These are phyloP conservation scores for Blastocystis sp. DNA, from an alignment of 352 stramenopile species.

Conservation along the genomic window DNA sequence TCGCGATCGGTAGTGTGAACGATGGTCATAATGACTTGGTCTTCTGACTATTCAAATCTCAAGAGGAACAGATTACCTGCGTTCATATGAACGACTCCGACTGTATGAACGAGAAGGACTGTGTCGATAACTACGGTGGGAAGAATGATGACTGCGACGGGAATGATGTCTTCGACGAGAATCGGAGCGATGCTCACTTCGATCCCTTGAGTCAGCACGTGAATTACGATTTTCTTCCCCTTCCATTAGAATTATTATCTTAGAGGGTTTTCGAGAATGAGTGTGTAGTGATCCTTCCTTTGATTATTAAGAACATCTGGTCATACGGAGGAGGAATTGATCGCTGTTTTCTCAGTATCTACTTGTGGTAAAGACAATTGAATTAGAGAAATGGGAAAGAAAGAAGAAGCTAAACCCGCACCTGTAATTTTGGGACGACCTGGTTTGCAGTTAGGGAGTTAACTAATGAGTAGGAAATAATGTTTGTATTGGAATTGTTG, in stretches of 20 bases:
- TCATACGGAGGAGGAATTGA: neutral
- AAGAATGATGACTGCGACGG: conserved; percentile 54
- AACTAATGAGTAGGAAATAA: conserved; percentile 76
- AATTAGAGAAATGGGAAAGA: conserved; percentile 70
- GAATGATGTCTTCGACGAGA: conserved; percentile 53
- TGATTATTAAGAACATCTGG: conserved; percentile 10
- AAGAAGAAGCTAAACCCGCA: conserved; percentile 74
- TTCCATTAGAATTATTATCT: conserved; percentile 31
- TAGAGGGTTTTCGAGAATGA: neutral
- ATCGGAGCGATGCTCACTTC: neutral
- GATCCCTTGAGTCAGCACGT: neutral
- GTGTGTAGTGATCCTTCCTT: neutral
- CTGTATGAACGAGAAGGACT: neutral
- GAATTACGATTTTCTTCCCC: neutral
- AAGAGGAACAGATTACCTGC: neutral
- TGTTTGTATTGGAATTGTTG: conserved; percentile 92
- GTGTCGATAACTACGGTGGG: conserved; percentile 15
- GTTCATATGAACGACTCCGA: neutral
- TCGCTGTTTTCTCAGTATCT: neutral
- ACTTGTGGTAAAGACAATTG: neutral
- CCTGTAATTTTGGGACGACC: conserved; percentile 74
- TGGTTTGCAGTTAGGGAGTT: conserved; percentile 91
- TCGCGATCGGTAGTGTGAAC: neutral
- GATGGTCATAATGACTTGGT: neutral
- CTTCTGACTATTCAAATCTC: neutral